Percentiles rank a stretch among this genome's conserved stretches.
Evolutionary conservation across 2,329 filamentous ascomycete genomes (phyloP).

Genomic region (Phialocephala sp.): DNA sequence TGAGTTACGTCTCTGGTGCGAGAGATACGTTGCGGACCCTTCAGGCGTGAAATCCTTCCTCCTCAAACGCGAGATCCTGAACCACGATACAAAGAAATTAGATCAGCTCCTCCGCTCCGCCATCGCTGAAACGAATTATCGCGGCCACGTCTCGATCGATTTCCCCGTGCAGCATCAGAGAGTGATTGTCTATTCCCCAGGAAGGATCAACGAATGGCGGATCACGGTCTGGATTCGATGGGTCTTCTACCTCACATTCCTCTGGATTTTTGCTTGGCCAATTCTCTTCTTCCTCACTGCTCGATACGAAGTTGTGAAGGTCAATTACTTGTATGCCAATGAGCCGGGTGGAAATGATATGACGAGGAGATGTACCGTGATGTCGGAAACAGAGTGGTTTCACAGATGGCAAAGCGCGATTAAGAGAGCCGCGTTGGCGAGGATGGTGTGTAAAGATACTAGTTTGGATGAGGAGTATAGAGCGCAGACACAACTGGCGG

Average conservation of each 20-base stretch:
- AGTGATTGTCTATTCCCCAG: conserved; percentile 68
- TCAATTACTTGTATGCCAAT: conserved; percentile 52
- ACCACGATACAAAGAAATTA: conserved; percentile 64
- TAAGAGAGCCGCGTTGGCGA: conserved; percentile 61
- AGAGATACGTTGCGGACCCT: conserved; percentile 65
- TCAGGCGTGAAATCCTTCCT: conserved; percentile 62
- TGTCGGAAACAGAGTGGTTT: conserved; percentile 62
- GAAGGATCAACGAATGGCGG: conserved; percentile 68
- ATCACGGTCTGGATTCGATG: conserved; percentile 66
- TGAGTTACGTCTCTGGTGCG: conserved; percentile 60
- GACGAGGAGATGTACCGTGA: conserved; percentile 30
- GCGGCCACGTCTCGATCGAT: conserved; percentile 61
- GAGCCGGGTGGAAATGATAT: conserved; percentile 22
- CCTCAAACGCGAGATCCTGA: conserved; percentile 58
- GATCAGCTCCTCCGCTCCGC: conserved; percentile 58
- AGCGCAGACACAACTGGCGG: conserved; percentile 46
- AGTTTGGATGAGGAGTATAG: conserved; percentile 63
- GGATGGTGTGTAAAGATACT: conserved; percentile 52
- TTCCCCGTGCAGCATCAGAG: conserved; percentile 63
- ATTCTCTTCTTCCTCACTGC: conserved; percentile 70
- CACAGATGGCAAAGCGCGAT: conserved; percentile 67
- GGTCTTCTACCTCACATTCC: conserved; percentile 69
- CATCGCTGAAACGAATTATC: conserved; percentile 70
- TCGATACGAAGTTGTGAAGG: conserved; percentile 67
- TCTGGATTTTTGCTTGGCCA: conserved; percentile 75